Evolutionary conservation across 306 rosid genomes (phyloP), one percentile per base, ranked within the genome.

Genomic region (Prunus kanzakura): DNA sequence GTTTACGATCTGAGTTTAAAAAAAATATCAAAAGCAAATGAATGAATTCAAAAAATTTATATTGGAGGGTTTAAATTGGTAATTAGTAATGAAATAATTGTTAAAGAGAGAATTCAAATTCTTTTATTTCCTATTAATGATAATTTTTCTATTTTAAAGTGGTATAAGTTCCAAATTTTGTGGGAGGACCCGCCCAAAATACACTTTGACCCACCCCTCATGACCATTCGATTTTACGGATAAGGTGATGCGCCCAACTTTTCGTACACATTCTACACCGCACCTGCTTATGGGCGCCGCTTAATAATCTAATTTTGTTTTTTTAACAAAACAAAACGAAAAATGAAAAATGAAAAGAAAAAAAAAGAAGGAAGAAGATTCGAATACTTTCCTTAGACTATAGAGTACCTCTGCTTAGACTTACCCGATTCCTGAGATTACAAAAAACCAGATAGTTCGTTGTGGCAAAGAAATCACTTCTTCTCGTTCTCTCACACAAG

Each of bases 391-490:
- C 4, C 58, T 60, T 25, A n/a, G 68, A 73, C 57, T 18, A 22
- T 32, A 20, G 51, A 62, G 8, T 52, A 32, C 63, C 14, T 51
- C 35, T 5, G 47, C 66, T 20, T 20, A 8, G 12, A 16, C 45
- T 25, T 19, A 30, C 13, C 45, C 25, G 27, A 64, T 20, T 64
- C 69, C 25, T 29, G 8, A 3, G 13, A 29, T 63, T 8, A 63
- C 8, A 61, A 1, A 13, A 13, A 25, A 60, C 11, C 35, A 60
- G 64, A 60, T 11, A 11, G 4, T 60, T 72, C 47, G 65, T 78
- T 27, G 76, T 2, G 62, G 64, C 67, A 29, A 66, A 76, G 78
- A 32, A 61, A 52, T 54, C 66, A 22, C 27, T 52, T 29, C 45
- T 12, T 63, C 68, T 35, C 71, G 19, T 12, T 61, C 20, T 67